phyloP scores from a whole-genome alignment of 73 alveolate species.

The Tetrahymena malaccensis region DNA sequence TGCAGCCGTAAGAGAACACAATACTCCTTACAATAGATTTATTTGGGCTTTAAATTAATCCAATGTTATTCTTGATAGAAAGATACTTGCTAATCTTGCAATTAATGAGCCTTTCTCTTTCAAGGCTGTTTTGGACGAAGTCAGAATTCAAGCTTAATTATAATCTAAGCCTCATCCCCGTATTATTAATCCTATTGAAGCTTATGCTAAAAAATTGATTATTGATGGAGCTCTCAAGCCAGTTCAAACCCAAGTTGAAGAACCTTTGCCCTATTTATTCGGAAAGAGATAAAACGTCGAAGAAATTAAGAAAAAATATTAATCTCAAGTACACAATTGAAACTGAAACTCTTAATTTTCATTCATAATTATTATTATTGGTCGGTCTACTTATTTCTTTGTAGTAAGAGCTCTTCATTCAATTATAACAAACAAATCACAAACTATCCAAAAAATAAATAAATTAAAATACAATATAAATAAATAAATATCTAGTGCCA shows the following conservation, averaged over 20 bases:
- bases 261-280: background rate
- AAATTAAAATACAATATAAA: background rate
- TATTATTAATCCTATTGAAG: background rate
- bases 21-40: slow-evolving; percentile 58
- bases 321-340: background rate
- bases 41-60: slow-evolving; percentile 59
- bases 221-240: background rate
- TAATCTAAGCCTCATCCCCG: background rate
- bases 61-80: slow-evolving; percentile 61
- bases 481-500: too few species aligned
- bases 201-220: background rate
- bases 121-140: slow-evolving; percentile 73
- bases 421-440: background rate
- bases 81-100: slow-evolving; percentile 66
- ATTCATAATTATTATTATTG: background rate
- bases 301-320: background rate
- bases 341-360: background rate
- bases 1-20: slow-evolving; percentile 75
- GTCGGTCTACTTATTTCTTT: background rate
- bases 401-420: background rate
- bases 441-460: background rate
- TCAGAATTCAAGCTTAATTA: slow-evolving; percentile 37
- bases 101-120: slow-evolving; percentile 69
- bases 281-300: background rate
- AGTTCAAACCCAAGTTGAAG: background rate